A percentile compares a stretch with the other conserved stretches of the same genome.
phyloP scores from a whole-genome alignment of 169 alveolate genomes.

The Plasmodium yoelii region DNA sequence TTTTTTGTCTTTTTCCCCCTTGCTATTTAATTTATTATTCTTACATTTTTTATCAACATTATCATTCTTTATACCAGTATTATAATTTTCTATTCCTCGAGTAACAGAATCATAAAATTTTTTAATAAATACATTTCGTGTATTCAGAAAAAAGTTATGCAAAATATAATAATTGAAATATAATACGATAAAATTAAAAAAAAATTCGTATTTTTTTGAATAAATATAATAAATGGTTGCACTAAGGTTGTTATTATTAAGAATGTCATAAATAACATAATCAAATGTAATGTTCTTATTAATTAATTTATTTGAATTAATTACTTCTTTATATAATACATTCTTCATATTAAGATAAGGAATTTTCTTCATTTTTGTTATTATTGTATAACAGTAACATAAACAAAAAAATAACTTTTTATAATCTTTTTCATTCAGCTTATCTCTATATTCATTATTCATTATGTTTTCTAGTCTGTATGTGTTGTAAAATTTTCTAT shows the following conservation, averaged over 20 bases:
- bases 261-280: slow-evolving; percentile 20
- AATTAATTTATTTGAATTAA: slow-evolving; percentile 14
- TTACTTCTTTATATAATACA: slow-evolving; percentile 18
- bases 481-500: too few species aligned
- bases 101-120: background rate
- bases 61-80: background rate
- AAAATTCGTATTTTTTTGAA: slow-evolving; percentile 48
- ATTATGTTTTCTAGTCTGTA: too few species aligned
- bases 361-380: slow-evolving; percentile 10
- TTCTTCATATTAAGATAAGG: slow-evolving; percentile 36
- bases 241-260: slow-evolving; percentile 39
- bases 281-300: slow-evolving; percentile 3
- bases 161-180: slow-evolving; percentile 51
- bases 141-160: slow-evolving; percentile 13
- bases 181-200: slow-evolving; percentile 33
- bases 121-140: slow-evolving; percentile 9
- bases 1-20: background rate
- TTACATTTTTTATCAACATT: background rate
- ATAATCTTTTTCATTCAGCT: background rate
- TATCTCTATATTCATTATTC: background rate
- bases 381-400: slow-evolving; percentile 25
- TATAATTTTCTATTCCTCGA: background rate
- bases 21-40: background rate
- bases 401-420: slow-evolving; percentile 22
- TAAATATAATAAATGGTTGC: slow-evolving; percentile 49